Base-by-base conservation (phyloP, 2,329 filamentous ascomycete species). In the Penicillium sp. region DNA sequence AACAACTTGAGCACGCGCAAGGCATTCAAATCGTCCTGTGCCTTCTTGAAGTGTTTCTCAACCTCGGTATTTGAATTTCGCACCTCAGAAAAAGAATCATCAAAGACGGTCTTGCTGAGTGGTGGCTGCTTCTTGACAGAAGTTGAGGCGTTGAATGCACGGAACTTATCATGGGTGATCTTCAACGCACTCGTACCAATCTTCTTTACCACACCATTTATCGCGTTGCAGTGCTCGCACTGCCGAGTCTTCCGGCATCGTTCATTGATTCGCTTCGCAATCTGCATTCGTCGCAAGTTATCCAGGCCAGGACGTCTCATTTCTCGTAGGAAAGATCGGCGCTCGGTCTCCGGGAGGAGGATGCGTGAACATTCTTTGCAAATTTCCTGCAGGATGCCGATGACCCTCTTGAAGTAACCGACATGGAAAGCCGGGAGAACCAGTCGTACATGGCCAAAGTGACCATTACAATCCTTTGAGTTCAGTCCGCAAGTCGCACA, bases 361-460 rank as follows among this genome's bases (percentile, higher is more conserved):
- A 98, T 89, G 60, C 85, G 85, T 24, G 91, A 90, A 72, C 95
- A 99, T 70, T 93, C 87, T 79, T 96, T 99, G 87, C 95, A 99
- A 63, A 99, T 96, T 69, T 95, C 90, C 73, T 98, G 93, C 24
- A 99, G 82, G 55, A 96, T 93, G 45, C 88, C 88, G 71, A 96
- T 93, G 62, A 95, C 91, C 73, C 96, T 92, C 72, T 92, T 95
- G 67, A 99, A 85, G 72, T 97, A 99, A 37, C 95, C 95, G 63
- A 98, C 92, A 72, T 99, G 95, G 71, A 98, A 98, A 44, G 90
- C 91, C 4, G 95, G 95, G 51, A 99, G 81, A 1, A 93, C 91
- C 14, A 99, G 84, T 68, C 90, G 87, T 68, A 99, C 90, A 76
- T 97, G 89, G 47, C 95, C 95, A 70, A 98, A 99, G 75, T 99